Evolutionary conservation across 2,329 filamentous ascomycete species (phyloP).

Genomic region (Bipolaris sorokiniana): DNA sequence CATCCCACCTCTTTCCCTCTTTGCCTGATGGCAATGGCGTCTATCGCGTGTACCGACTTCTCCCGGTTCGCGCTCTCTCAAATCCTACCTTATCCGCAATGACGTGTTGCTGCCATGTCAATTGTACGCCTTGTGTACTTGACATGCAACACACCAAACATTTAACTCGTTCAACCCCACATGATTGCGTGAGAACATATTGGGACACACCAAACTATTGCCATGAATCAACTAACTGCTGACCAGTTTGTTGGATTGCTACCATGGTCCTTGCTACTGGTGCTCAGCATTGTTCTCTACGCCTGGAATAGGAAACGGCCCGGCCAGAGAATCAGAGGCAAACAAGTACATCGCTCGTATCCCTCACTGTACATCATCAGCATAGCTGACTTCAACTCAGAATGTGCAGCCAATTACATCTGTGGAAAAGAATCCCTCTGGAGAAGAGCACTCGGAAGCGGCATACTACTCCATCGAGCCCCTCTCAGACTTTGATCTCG

Average conservation of each 20-base stretch:
- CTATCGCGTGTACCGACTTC: not conserved
- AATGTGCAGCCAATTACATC: not conserved
- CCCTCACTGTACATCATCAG: not conserved
- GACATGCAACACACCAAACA: not conserved
- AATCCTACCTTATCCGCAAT: not conserved
- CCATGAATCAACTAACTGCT: not conserved
- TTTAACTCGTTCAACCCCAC: not conserved
- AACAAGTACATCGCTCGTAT: not conserved
- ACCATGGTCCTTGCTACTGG: not conserved
- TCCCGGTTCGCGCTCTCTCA: not conserved
- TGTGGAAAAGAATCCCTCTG: not conserved
- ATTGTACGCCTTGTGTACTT: not conserved
- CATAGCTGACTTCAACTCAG: not conserved
- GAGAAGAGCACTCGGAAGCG: constrained; percentile 26
- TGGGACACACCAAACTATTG: not conserved
- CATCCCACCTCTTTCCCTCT: constrained; percentile 1
- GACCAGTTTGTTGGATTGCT: not conserved
- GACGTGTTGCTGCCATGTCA: not conserved
- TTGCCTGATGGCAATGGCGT: not conserved
- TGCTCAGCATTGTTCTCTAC: not conserved
- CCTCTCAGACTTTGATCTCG: constrained; percentile 59
- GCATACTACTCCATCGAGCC: constrained; percentile 54
- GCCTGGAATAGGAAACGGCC: not conserved
- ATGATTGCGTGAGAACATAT: not conserved
- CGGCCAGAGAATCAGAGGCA: not conserved